These are phyloP conservation scores for Cyclospora cayetanensis DNA, from an alignment of 169 alveolate species.

Conservation along the genomic window DNA sequence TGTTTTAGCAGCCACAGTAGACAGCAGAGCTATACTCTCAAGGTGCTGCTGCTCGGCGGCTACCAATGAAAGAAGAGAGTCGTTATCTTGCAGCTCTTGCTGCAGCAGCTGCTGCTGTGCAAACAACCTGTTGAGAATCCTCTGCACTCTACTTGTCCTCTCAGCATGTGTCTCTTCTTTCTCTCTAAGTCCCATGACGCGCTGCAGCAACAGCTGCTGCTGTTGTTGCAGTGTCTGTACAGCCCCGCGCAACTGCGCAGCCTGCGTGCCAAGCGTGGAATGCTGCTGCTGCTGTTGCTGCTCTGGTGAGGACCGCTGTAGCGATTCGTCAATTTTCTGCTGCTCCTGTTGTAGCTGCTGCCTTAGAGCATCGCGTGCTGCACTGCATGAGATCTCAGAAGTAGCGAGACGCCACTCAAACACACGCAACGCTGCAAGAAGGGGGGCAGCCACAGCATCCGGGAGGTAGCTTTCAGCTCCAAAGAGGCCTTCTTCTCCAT, in stretches of 20 bases:
- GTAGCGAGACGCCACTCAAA: slow-evolving; percentile 36
- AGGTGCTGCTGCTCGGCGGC: slow-evolving; percentile 43
- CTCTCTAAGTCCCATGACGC: background rate
- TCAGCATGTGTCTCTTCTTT: slow-evolving; percentile 20
- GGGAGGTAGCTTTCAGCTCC: background rate
- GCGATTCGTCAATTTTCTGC: background rate
- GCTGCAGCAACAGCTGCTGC: slow-evolving; percentile 47
- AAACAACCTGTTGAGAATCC: slow-evolving; percentile 14
- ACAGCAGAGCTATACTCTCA: slow-evolving; percentile 25
- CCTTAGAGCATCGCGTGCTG: slow-evolving; percentile 15
- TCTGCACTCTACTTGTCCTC: slow-evolving; percentile 34
- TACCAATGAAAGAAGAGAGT: background rate
- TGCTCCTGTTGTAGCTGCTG: slow-evolving; percentile 52
- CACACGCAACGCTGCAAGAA: slow-evolving; percentile 28
- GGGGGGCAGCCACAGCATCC: slow-evolving; percentile 48
- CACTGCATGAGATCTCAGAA: slow-evolving; percentile 8
- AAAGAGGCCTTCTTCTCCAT: slow-evolving; percentile 1
- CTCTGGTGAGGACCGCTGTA: no score
- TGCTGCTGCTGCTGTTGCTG: slow-evolving; percentile 40
- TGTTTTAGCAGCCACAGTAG: background rate
- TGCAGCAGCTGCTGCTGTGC: slow-evolving; percentile 55
- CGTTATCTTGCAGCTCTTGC: slow-evolving; percentile 29
- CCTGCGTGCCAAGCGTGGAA: slow-evolving; percentile 4
- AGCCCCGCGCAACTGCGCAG: slow-evolving; percentile 11
- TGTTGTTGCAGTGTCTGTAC: slow-evolving; percentile 24